Evolutionary conservation across 352 stramenopile genomes (phyloP), one percentile per base, ranked within the genome.

Genomic region (Phytopythium delawarense): DNA sequence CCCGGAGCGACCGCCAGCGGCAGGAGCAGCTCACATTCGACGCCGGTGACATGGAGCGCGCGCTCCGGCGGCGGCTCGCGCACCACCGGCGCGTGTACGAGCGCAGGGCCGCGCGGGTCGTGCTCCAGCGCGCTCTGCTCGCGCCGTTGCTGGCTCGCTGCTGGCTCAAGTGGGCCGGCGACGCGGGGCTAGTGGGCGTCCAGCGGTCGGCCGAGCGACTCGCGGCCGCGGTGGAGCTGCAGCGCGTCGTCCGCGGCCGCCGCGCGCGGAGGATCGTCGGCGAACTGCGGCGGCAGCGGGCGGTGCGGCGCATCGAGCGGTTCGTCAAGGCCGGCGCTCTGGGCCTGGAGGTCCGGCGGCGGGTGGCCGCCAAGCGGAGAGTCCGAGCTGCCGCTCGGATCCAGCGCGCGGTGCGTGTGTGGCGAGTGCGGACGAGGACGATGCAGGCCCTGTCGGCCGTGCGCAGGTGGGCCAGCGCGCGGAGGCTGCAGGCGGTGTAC

Each of bases 31-130:
- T 25, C 16, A 44, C 46, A 9, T 85, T 92, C 54, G 78, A 89
- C 58, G 82, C 87, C 15, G 70, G 70, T 28, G 62, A 75, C 18
- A 78, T 92, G 66, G 83, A 92, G 66, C 56, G 62, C 23, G 62
- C 75, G 37, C 67, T 92, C 7, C 53, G 44, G 1, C 59, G 66
- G 37, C 70, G 81, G 20, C 60, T 89, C 13, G 44, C 51, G 28
- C 69, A 79, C 32, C 74, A 89, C 63, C 59, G 63, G 35, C 59
- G 64, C 5, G 68, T 64, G 32, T 42, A 68, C 4, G 46, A 78
- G n/a, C 70, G 65, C 25, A 63, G 63, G n/a, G 67, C 64, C 20
- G 68, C 78, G 18, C 70, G 73, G 32, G 70, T 67, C 16, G 64
- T 89, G 21, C 66, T 90, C 20, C 66, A 59, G 4, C 59, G 64